Percentiles rank a stretch among this genome's conserved stretches.
These are phyloP conservation scores for Neohortaea acidophila DNA, from an alignment of 495 filamentous ascomycete genomes.

Conservation along the genomic window DNA sequence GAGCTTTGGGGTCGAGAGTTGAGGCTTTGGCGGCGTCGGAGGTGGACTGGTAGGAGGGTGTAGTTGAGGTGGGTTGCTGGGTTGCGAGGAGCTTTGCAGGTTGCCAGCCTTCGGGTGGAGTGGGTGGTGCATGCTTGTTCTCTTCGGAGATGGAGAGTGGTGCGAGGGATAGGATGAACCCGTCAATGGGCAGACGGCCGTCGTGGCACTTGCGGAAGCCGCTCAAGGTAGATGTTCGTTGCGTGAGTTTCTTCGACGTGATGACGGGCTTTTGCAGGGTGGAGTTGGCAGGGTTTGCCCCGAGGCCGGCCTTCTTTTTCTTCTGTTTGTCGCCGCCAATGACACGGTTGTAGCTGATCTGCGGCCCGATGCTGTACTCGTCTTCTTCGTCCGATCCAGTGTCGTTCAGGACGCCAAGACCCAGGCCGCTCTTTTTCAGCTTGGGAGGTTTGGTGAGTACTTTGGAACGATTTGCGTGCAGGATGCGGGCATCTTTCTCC, in stretches of 20 bases:
- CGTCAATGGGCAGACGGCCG: slow-evolving; percentile 68
- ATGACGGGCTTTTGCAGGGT: slow-evolving; percentile 51
- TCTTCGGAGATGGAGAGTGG: slow-evolving; percentile 36
- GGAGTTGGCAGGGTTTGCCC: slow-evolving; percentile 43
- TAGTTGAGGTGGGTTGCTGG: slow-evolving; percentile 21
- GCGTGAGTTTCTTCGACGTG: slow-evolving; percentile 54
- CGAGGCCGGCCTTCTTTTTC: slow-evolving; percentile 40
- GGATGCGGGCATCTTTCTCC: slow-evolving; percentile 9
- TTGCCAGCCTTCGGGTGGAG: slow-evolving; percentile 63
- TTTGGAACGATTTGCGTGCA: slow-evolving; percentile 8
- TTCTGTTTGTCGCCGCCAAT: slow-evolving; percentile 82
- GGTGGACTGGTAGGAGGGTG: slow-evolving; percentile 54
- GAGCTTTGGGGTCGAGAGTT: slow-evolving; percentile 57
- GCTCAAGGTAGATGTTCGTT: slow-evolving; percentile 36
- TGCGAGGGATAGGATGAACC: slow-evolving; percentile 58
- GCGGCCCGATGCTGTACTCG: slow-evolving; percentile 79
- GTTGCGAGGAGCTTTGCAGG: slow-evolving; percentile 41
- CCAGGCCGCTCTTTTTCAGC: slow-evolving; percentile 45
- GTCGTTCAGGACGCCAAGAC: slow-evolving; percentile 83
- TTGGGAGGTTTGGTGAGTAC: slow-evolving; percentile 11
- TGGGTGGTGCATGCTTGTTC: slow-evolving; percentile 57
- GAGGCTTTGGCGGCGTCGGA: slow-evolving; percentile 62
- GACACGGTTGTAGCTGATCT: slow-evolving; percentile 73
- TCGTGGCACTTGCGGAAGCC: slow-evolving; percentile 73
- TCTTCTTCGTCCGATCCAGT: slow-evolving; percentile 97